Conservation (phyloP, 2,329 filamentous ascomycete genomes). For the Penicillium janthinellum region DNA sequence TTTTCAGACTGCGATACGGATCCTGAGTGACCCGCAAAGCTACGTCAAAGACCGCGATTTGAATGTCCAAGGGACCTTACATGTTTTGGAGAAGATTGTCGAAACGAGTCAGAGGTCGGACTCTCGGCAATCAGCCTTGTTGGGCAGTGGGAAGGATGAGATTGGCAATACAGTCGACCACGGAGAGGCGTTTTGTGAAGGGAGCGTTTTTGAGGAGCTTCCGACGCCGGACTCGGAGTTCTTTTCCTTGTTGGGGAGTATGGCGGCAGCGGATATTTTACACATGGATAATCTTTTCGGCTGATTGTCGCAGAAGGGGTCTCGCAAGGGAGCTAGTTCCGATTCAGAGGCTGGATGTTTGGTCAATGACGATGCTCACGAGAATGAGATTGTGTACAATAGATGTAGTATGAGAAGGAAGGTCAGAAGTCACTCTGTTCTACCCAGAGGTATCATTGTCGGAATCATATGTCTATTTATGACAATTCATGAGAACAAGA, state of each 20-base stretch:
- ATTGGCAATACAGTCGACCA: not conserved
- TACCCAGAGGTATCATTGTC: conserved; percentile 5
- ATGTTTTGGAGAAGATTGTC: not conserved
- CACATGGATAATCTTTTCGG: not conserved
- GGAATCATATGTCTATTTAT: conserved; percentile 19
- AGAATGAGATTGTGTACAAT: no score
- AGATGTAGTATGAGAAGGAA: not conserved
- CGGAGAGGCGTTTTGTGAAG: not conserved
- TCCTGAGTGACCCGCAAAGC: not conserved
- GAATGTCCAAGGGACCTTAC: not conserved
- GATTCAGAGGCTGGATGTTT: not conserved
- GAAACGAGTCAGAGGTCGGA: not conserved
- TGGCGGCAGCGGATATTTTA: not conserved
- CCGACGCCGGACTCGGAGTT: not conserved
- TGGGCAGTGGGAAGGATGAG: not conserved
- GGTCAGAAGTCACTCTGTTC: not conserved
- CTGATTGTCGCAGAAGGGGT: not conserved
- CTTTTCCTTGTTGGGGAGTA: not conserved
- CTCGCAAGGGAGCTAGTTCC: not conserved
- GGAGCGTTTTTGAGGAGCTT: not conserved
- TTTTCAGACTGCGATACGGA: not conserved
- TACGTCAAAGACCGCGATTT: not conserved
- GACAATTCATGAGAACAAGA: conserved; percentile 7
- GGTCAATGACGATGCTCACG: no score
- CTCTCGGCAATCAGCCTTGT: not conserved